Conservation (phyloP, 495 filamentous ascomycete species). For the Trichoderma gamsii region DNA sequence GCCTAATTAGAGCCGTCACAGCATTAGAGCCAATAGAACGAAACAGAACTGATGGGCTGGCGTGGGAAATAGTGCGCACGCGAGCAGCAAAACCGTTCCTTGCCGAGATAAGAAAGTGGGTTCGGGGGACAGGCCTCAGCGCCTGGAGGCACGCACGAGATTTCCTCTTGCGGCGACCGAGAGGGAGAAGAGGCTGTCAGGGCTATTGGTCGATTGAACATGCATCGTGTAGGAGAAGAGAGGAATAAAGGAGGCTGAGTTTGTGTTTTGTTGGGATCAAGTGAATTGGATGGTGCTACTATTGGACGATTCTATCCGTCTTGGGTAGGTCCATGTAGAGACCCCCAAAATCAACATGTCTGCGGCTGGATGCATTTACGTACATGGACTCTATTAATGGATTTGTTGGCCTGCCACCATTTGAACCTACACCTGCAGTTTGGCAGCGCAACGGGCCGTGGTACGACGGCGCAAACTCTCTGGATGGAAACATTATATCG, state of each 20-base stretch:
- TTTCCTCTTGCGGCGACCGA: slow-evolving; percentile 13
- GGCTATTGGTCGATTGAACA: neutral
- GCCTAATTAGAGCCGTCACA: neutral
- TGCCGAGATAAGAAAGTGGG: neutral
- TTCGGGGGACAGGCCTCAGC: neutral
- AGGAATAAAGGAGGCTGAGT: neutral
- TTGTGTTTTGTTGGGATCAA: neutral
- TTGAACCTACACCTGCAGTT: neutral
- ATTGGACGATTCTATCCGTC: neutral
- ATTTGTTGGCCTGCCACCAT: neutral
- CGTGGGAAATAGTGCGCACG: slow-evolving; percentile 2
- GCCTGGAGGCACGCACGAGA: neutral
- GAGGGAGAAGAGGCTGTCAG: neutral
- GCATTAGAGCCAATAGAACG: neutral
- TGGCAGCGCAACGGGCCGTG: slow-evolving; percentile 5
- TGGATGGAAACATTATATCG: neutral
- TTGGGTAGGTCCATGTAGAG: neutral
- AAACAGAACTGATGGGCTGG: neutral
- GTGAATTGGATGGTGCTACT: neutral
- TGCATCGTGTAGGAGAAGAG: neutral
- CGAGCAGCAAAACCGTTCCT: neutral
- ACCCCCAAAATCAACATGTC: neutral
- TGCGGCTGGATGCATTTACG: neutral
- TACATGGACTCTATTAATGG: neutral
- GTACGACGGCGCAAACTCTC: neutral